A percentile compares a stretch with the other conserved stretches of the same genome.
Evolutionary conservation across 2,329 filamentous ascomycete species (phyloP).

Genomic region (Neophaeococcomyces aloes): DNA sequence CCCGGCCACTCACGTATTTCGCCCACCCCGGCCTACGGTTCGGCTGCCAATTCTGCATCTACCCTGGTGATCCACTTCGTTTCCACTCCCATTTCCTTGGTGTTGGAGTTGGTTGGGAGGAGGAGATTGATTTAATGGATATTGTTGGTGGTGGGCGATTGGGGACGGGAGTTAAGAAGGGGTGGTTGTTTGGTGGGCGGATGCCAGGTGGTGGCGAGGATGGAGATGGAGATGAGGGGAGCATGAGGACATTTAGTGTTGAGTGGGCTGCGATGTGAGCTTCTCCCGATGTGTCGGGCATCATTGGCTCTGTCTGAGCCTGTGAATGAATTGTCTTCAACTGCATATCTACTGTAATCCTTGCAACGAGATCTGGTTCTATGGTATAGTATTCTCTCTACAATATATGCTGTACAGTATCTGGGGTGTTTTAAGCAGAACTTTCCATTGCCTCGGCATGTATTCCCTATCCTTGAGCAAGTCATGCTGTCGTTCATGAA

Average conservation of each 20-base stretch:
- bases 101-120: conserved; percentile 74
- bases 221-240: conserved; percentile 24
- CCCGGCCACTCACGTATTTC: conserved; percentile 67
- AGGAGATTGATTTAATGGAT: conserved; percentile 74
- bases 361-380: too few relatives aligned
- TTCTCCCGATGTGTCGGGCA: too few relatives aligned
- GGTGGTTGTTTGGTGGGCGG: conserved; percentile 72
- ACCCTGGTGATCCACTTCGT: conserved; percentile 85
- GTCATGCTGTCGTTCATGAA: background rate
- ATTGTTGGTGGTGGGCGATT: conserved; percentile 76
- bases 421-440: background rate
- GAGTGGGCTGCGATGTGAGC: conserved; percentile 88
- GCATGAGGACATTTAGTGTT: conserved; percentile 65
- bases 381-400: too few relatives aligned
- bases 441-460: too few relatives aligned
- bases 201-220: too few relatives aligned
- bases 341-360: too few relatives aligned
- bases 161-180: conserved; percentile 93
- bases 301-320: too few relatives aligned
- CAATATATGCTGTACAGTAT: too few relatives aligned
- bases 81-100: conserved; percentile 94
- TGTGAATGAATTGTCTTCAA: too few relatives aligned
- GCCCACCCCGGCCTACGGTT: conserved; percentile 88
- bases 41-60: conserved; percentile 86
- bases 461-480: too few relatives aligned